Percentiles rank a stretch among this genome's conserved stretches.
phyloP scores from a whole-genome alignment of 495 filamentous ascomycete species.

The Podospora fimiseda region DNA sequence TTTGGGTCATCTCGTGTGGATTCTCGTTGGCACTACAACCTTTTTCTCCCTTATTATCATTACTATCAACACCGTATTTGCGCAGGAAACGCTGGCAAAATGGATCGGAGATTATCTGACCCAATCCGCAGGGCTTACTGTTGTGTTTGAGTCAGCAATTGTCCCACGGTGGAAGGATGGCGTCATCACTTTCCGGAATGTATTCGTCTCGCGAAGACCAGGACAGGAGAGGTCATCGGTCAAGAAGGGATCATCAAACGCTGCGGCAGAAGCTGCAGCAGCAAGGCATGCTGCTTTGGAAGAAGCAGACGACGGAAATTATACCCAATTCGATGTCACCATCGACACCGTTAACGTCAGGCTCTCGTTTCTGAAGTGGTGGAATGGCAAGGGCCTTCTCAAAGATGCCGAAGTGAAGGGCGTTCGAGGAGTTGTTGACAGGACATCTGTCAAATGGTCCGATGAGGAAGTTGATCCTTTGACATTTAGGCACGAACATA shows the following conservation, averaged over 20 bases:
- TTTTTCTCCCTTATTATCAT: conserved; percentile 91
- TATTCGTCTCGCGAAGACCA: conserved; percentile 88
- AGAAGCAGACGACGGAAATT: conserved; percentile 86
- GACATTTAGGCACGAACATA: conserved; percentile 77
- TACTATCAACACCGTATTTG: conserved; percentile 90
- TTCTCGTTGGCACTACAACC: conserved; percentile 90
- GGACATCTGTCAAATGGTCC: conserved; percentile 69
- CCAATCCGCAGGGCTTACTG: conserved; percentile 86
- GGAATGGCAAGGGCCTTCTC: conserved; percentile 89
- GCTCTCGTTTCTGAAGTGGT: conserved; percentile 95
- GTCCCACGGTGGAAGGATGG: conserved; percentile 92
- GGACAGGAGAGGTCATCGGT: conserved; percentile 73
- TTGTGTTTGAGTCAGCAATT: conserved; percentile 96
- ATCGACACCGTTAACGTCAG: conserved; percentile 95
- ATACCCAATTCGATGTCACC: conserved; percentile 94
- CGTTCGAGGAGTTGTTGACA: conserved; percentile 91
- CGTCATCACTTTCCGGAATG: conserved; percentile 93
- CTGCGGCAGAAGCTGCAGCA: conserved; percentile 79
- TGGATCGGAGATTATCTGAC: conserved; percentile 96
- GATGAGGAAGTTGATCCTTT: conserved; percentile 73
- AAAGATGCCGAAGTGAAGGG: conserved; percentile 91
- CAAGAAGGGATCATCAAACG: conserved; percentile 84
- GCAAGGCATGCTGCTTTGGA: conserved; percentile 49
- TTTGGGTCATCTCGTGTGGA: conserved; percentile 88
- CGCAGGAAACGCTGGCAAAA: conserved; percentile 86